phyloP scores from a whole-genome alignment of 768 basidiomycete genomes.

The Trametes elegans region DNA sequence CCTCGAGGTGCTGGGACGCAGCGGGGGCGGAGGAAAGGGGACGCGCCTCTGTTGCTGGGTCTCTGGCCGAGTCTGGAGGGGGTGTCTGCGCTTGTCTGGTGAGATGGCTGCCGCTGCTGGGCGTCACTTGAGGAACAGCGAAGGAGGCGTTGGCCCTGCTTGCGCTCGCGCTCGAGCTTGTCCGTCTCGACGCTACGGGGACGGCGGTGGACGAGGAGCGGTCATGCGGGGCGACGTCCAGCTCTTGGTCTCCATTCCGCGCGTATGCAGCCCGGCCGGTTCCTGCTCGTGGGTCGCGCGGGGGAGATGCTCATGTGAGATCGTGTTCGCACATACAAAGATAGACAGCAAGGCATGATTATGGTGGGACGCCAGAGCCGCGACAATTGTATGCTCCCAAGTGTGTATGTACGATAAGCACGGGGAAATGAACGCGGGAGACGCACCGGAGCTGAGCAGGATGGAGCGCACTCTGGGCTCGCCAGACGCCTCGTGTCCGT shows the following conservation, averaged over 20 bases:
- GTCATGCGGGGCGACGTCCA: not conserved
- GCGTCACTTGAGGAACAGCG: not conserved
- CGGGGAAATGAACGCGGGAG: conserved; percentile 7
- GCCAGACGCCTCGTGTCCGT: conserved; percentile 5
- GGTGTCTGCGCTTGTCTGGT: too few species aligned
- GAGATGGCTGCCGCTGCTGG: not conserved
- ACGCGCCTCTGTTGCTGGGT: conserved; percentile 4
- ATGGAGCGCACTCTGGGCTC: conserved; percentile 16
- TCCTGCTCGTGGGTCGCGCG: conserved; percentile 3
- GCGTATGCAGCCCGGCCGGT: conserved; percentile 7
- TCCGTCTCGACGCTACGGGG: not conserved
- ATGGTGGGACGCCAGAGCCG: too few species aligned
- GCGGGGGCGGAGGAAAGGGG: conserved; percentile 5
- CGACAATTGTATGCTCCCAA: not conserved
- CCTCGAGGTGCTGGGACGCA: conserved; percentile 13
- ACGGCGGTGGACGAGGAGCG: not conserved
- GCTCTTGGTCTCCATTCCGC: conserved; percentile 6
- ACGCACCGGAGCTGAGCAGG: conserved; percentile 22
- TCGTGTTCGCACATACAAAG: too few species aligned
- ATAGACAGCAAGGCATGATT: not conserved
- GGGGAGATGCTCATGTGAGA: conserved; percentile 2
- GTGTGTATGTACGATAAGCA: conserved; percentile 1
- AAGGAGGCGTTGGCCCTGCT: not conserved
- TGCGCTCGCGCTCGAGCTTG: not conserved
- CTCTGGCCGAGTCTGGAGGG: too few species aligned